Base-by-base conservation (phyloP, 257 asterid species). In the Solanum arcanum region DNA sequence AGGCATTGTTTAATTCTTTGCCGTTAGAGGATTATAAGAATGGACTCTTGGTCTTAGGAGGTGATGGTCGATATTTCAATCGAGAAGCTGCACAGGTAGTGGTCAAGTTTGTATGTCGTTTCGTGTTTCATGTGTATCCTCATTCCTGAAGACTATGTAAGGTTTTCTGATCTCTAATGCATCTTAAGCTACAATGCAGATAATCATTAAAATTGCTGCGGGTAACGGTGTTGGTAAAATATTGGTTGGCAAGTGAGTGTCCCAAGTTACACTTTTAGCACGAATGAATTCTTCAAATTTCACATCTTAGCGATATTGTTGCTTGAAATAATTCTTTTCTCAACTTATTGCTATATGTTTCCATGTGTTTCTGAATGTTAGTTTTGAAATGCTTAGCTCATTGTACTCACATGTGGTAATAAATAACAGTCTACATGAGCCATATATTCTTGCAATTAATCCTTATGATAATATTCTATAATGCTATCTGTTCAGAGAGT, bases 31-130 rank as follows among this genome's bases (percentile, higher is more conserved):
- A 97, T 90, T 97, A 94, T 92, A 89, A 92, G 91, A 88, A 94
- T 37, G 95, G 95, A 20, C 90, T 95, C 86, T 90, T 97, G 92
- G 98, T 95, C 87, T 91, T 97, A 80, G 99, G 99, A 27, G 99
- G 99, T 29, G 99, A 97, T 89, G 99, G 99, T 81, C 94, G 99
- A 88, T 97, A 93, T 84, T 97, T 96, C 90, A 97, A 96, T 90
- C 88, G 91, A 42, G 99, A 97, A 90, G 99, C 98, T 78, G 95
- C 99, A 23, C 99, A 97, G 99, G 99, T 96, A 87, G 29, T 84
- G 33, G 13, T 59, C 29, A 27, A 74, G 23, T 56, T 62, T 39
- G 60, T 44, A 27, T 42, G 16, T 25, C 44, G 12, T 41, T 41
- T 85, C 5, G 44, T 85, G 68, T 87, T 49, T 70, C 69, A 70